A percentile compares a stretch with the other conserved stretches of the same genome.
These are phyloP conservation scores for Excoecaria agallocha DNA, from an alignment of 345 rosid species.

Conservation along the genomic window DNA sequence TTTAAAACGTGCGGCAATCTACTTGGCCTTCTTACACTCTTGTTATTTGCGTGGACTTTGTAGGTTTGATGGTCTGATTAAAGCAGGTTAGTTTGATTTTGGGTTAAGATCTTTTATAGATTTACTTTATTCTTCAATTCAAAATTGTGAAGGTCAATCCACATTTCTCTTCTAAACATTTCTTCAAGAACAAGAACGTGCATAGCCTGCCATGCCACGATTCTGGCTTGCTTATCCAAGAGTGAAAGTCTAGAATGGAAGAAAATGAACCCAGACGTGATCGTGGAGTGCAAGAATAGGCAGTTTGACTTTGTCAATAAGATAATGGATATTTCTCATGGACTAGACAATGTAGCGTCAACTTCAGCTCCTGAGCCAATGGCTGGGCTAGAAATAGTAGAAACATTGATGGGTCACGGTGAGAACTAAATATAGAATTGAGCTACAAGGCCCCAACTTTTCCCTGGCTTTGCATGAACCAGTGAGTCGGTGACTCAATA, in stretches of 20 bases:
- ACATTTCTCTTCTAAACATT: neutral
- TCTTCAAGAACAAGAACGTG: constrained; percentile 24
- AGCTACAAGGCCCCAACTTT: too few species aligned
- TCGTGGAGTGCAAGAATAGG: constrained; percentile 30
- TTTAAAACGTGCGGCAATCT: constrained; percentile 13
- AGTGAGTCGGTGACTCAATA: neutral
- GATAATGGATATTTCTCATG: neutral
- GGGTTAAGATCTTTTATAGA: neutral
- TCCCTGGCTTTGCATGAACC: too few species aligned
- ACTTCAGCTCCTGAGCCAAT: too few species aligned
- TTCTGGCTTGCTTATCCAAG: constrained; percentile 12
- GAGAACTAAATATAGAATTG: neutral
- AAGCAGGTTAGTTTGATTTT: constrained; percentile 11
- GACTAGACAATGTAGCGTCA: too few species aligned
- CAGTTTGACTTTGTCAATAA: neutral
- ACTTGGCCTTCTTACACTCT: neutral
- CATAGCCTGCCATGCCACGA: neutral
- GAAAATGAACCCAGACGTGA: neutral
- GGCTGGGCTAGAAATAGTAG: neutral
- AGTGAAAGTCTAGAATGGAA: constrained; percentile 13
- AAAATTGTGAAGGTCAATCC: neutral
- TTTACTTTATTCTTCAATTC: neutral
- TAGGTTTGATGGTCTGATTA: constrained; percentile 30
- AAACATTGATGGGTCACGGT: neutral
- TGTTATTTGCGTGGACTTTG: constrained; percentile 5